These are phyloP conservation scores for Phytophthora kernoviae DNA, from an alignment of 352 stramenopile genomes.

Conservation along the genomic window DNA sequence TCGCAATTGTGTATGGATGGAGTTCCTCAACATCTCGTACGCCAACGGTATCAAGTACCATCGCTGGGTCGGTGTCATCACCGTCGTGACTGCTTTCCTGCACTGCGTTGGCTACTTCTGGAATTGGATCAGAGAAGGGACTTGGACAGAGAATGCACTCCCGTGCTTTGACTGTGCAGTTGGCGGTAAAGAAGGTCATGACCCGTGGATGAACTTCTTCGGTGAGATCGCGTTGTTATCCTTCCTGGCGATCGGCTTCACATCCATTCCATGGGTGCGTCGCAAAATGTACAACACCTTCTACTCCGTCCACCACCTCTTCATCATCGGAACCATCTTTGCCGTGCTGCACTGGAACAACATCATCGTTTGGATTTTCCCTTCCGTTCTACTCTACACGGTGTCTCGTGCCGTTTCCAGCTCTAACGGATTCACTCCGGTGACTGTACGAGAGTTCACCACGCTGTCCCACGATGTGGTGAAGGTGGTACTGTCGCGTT, in stretches of 20 bases:
- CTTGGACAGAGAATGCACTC: constrained; percentile 28
- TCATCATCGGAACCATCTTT: constrained; percentile 35
- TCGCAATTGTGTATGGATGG: constrained; percentile 58
- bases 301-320: constrained; percentile 51
- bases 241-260: constrained; percentile 51
- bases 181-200: constrained; percentile 20
- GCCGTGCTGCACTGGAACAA: constrained; percentile 33
- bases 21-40: constrained; percentile 63
- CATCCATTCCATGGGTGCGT: constrained; percentile 42
- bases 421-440: constrained; percentile 18
- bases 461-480: constrained; percentile 16
- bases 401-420: constrained; percentile 27
- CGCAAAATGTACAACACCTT: constrained; percentile 51
- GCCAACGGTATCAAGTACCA: constrained; percentile 62
- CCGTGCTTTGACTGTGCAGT: constrained; percentile 55
- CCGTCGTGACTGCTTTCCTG: constrained; percentile 36
- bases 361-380: constrained; percentile 32
- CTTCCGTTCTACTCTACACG: constrained; percentile 33
- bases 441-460: constrained; percentile 23
- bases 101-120: constrained; percentile 43
- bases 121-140: constrained; percentile 26
- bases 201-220: constrained; percentile 58
- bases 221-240: constrained; percentile 39
- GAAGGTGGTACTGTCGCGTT: constrained; percentile 26
- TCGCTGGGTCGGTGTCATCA: constrained; percentile 46